Evolutionary conservation across 2,329 filamentous ascomycete species (phyloP).

Genomic region (Colletotrichum sp.): DNA sequence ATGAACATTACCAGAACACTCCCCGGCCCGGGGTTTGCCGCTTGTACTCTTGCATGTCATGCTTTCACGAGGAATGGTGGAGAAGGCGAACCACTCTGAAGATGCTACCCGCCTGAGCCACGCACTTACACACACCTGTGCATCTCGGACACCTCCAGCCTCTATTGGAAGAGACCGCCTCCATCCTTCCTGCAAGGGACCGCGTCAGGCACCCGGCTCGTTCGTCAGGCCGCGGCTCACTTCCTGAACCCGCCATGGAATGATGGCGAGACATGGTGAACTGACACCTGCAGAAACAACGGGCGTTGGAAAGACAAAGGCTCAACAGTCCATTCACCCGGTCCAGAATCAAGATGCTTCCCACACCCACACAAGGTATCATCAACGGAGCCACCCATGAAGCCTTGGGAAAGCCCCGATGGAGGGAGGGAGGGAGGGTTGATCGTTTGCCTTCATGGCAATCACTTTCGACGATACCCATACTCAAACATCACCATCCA

Average conservation of each 20-base stretch:
- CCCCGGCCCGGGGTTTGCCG: background rate
- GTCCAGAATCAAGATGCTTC: background rate
- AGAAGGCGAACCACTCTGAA: background rate
- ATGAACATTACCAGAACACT: background rate
- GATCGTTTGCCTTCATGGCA: background rate
- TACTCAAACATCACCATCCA: background rate
- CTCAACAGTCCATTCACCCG: background rate
- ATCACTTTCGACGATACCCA: background rate
- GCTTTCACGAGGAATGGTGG: background rate
- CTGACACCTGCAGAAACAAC: background rate
- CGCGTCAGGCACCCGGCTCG: background rate
- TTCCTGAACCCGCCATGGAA: background rate
- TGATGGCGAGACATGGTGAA: background rate
- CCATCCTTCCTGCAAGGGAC: background rate
- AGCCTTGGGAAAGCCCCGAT: background rate
- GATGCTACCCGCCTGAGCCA: background rate
- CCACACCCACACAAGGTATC: background rate
- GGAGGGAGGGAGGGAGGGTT: background rate
- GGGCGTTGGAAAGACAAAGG: background rate
- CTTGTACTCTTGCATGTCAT: background rate
- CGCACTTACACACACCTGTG: background rate
- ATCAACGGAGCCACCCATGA: background rate
- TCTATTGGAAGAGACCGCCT: background rate
- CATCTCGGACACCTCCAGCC: background rate
- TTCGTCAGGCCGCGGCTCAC: background rate